phyloP scores from a whole-genome alignment of 2,329 filamentous ascomycete species.

The Aspergillus tubingensis region DNA sequence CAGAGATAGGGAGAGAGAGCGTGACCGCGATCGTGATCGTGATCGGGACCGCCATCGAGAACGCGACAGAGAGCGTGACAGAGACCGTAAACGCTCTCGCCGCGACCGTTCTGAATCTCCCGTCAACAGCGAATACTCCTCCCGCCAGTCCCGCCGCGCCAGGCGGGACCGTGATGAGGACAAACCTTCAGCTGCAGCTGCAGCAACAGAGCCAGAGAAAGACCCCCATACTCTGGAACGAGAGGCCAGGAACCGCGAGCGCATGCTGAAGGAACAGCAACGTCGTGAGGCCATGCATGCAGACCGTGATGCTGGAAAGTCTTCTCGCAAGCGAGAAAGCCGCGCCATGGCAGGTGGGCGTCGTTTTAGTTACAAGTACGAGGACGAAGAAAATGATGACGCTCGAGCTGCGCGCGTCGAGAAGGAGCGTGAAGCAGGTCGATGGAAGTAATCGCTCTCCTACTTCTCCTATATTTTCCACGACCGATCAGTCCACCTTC shows the following conservation, averaged over 20 bases:
- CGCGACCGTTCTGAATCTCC: constrained; percentile 43
- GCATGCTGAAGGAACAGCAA: constrained; percentile 66
- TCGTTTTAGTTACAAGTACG: constrained; percentile 52
- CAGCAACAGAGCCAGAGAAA: constrained; percentile 48
- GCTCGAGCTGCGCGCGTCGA: constrained; percentile 40
- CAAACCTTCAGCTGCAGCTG: constrained; percentile 14
- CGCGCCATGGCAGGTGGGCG: constrained; percentile 36
- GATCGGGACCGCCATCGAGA: constrained; percentile 31
- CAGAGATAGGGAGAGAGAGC: constrained; percentile 41
- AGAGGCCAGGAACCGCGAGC: constrained; percentile 64
- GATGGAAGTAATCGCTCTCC: constrained; percentile 26
- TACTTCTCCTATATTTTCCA: background rate
- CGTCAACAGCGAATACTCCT: constrained; percentile 34
- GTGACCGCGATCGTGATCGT: constrained; percentile 28
- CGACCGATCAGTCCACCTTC: no score
- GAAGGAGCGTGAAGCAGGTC: constrained; percentile 41
- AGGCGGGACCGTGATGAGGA: constrained; percentile 39
- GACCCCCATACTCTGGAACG: constrained; percentile 75
- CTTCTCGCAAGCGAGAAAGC: constrained; percentile 37
- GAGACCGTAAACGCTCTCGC: constrained; percentile 43
- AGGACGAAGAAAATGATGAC: constrained; percentile 47
- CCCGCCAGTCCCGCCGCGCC: constrained; percentile 36
- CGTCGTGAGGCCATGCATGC: constrained; percentile 55
- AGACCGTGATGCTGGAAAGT: constrained; percentile 29
- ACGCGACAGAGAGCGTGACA: constrained; percentile 45